These are phyloP conservation scores for Fagus sylvatica DNA, from an alignment of 306 rosid species.

Conservation along the genomic window DNA sequence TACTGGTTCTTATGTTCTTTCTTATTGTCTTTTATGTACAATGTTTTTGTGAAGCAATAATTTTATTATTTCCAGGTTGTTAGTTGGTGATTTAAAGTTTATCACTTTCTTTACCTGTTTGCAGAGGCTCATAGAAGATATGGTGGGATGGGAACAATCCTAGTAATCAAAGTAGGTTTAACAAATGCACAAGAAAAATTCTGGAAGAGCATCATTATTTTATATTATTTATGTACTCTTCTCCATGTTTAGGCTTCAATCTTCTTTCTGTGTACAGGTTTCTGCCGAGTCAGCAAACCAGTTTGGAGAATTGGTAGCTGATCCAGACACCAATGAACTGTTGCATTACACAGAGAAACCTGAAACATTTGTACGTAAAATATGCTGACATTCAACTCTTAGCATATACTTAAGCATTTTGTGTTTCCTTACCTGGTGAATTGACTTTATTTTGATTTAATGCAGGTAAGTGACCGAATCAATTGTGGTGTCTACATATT, in stretches of 20 bases:
- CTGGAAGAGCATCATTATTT: constrained; percentile 10
- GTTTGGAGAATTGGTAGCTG: constrained; percentile 94
- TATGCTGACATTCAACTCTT: not conserved
- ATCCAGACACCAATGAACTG: constrained; percentile 81
- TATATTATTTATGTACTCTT: not conserved
- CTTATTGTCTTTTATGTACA: constrained; percentile 5
- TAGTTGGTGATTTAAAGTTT: constrained; percentile 20
- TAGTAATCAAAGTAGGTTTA: constrained; percentile 76
- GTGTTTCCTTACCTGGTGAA: constrained; percentile 12
- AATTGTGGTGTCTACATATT: constrained; percentile 94
- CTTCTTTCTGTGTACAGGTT: constrained; percentile 52
- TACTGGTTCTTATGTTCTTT: not conserved
- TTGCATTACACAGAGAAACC: constrained; percentile 97
- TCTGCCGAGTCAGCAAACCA: constrained; percentile 80
- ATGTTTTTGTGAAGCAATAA: constrained; percentile 12
- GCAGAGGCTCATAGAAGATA: constrained; percentile 82
- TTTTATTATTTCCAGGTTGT: constrained; percentile 6
- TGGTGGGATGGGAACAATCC: constrained; percentile 93
- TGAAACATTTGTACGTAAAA: constrained; percentile 82
- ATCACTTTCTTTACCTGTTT: constrained; percentile 20
- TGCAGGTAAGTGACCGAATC: constrained; percentile 85
- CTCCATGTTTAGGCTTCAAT: constrained; percentile 6
- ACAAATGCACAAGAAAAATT: not conserved
- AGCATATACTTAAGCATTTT: constrained; percentile 5
- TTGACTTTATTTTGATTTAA: constrained; percentile 11